Evolutionary conservation across 2,329 filamentous ascomycete genomes (phyloP).

Genomic region (Cladosporium oxysporum): DNA sequence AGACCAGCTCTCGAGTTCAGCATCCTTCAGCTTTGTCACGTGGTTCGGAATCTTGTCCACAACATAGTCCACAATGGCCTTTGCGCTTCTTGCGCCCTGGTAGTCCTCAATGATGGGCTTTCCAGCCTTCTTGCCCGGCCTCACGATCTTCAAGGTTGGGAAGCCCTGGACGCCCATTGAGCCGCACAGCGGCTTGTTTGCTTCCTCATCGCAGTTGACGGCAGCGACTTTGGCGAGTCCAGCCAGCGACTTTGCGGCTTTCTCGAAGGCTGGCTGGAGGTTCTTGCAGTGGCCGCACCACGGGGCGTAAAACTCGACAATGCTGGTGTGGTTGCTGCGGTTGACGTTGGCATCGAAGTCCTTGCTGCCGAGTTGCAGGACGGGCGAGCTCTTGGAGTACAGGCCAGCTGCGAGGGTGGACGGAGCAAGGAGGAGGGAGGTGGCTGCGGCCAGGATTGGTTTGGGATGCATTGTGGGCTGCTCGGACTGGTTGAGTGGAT

Average conservation of each 20-base stretch:
- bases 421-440: slow-evolving; percentile 65
- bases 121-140: slow-evolving; percentile 76
- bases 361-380: slow-evolving; percentile 77
- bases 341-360: slow-evolving; percentile 81
- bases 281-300: slow-evolving; percentile 98
- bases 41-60: slow-evolving; percentile 88
- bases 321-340: slow-evolving; percentile 77
- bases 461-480: slow-evolving; percentile 19
- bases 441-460: slow-evolving; percentile 52
- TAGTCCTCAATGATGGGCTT: slow-evolving; percentile 89
- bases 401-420: slow-evolving; percentile 69
- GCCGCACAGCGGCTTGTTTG: slow-evolving; percentile 85
- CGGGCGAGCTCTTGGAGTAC: slow-evolving; percentile 84
- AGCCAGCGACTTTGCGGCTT: slow-evolving; percentile 83
- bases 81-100: slow-evolving; percentile 78
- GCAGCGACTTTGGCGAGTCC: slow-evolving; percentile 93
- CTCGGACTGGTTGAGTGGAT: neutral
- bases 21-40: slow-evolving; percentile 78
- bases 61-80: slow-evolving; percentile 82
- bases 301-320: slow-evolving; percentile 78
- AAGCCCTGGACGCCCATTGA: slow-evolving; percentile 89
- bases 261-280: slow-evolving; percentile 93
- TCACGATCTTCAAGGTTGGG: slow-evolving; percentile 91
- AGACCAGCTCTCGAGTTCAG: slow-evolving; percentile 73
- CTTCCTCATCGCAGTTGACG: slow-evolving; percentile 90